These are phyloP conservation scores for Aspergillus sp. DNA, from an alignment of 2,329 filamentous ascomycete genomes.

Conservation along the genomic window DNA sequence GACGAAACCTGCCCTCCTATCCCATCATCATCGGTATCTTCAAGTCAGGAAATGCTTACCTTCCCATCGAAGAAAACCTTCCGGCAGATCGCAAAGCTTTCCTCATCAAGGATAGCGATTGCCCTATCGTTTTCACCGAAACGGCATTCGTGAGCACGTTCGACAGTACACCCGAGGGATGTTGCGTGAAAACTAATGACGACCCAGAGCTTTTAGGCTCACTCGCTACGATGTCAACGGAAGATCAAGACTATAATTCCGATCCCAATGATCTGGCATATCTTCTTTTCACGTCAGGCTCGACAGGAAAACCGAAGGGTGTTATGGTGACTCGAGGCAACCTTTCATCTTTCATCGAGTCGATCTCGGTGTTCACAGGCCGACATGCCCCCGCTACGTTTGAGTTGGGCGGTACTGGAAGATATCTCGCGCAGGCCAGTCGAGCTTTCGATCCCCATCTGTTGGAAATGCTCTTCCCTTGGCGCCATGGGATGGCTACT, in stretches of 20 bases:
- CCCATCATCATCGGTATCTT: slow-evolving; percentile 35
- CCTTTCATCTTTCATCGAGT: slow-evolving; percentile 33
- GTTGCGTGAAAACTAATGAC: slow-evolving; percentile 27
- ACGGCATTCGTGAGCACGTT: slow-evolving; percentile 21
- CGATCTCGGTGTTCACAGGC: slow-evolving; percentile 29
- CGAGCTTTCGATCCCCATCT: slow-evolving; percentile 37
- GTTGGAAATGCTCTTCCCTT: slow-evolving; percentile 34
- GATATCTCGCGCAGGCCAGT: slow-evolving; percentile 37
- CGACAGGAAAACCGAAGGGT: slow-evolving; percentile 94
- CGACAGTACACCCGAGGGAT: slow-evolving; percentile 20
- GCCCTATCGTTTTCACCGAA: slow-evolving; percentile 34
- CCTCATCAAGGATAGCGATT: slow-evolving; percentile 30
- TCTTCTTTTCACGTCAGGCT: slow-evolving; percentile 90
- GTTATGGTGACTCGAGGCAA: slow-evolving; percentile 79
- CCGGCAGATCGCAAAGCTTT: slow-evolving; percentile 34
- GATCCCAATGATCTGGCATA: slow-evolving; percentile 25
- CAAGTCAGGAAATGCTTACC: slow-evolving; percentile 38
- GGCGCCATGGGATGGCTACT: slow-evolving; percentile 32
- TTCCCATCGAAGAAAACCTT: slow-evolving; percentile 38
- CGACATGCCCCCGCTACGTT: slow-evolving; percentile 27
- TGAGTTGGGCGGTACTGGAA: slow-evolving; percentile 30
- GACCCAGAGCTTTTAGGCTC: slow-evolving; percentile 20
- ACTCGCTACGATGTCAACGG: slow-evolving; percentile 19
- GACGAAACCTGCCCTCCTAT: slow-evolving; percentile 30
- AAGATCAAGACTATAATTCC: slow-evolving; percentile 18